Evolutionary conservation across 345 rosid genomes (phyloP).

Genomic region (Brassica carinata): DNA sequence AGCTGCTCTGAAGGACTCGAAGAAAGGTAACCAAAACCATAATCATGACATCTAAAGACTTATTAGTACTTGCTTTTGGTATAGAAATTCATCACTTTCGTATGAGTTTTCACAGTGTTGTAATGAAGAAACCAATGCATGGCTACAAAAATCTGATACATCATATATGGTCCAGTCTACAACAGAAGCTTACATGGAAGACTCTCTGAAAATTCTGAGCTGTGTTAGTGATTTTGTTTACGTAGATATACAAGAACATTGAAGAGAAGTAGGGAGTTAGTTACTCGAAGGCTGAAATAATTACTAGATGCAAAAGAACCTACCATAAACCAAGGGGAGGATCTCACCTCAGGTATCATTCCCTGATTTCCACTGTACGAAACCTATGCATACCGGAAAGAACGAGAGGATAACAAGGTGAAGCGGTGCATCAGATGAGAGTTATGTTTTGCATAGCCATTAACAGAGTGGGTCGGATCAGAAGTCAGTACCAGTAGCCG

Average conservation of each 20-base stretch:
- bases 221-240: neutral
- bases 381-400: neutral
- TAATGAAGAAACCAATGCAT: neutral
- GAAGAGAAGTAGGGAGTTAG: neutral
- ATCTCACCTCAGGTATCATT: neutral
- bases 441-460: neutral
- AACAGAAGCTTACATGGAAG: neutral
- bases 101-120: constrained; percentile 48
- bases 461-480: neutral
- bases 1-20: constrained; percentile 78
- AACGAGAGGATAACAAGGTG: neutral
- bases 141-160: neutral
- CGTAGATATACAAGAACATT: neutral
- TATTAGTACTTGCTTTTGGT: neutral
- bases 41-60: neutral
- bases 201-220: neutral
- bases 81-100: neutral
- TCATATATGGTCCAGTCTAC: neutral
- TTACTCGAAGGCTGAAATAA: neutral
- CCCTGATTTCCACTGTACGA: neutral
- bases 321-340: neutral
- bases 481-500: neutral
- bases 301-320: neutral
- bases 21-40: constrained; percentile 62
- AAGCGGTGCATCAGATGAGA: neutral